These are phyloP conservation scores for Kwoniella pini DNA, from an alignment of 768 basidiomycete species.

Conservation along the genomic window DNA sequence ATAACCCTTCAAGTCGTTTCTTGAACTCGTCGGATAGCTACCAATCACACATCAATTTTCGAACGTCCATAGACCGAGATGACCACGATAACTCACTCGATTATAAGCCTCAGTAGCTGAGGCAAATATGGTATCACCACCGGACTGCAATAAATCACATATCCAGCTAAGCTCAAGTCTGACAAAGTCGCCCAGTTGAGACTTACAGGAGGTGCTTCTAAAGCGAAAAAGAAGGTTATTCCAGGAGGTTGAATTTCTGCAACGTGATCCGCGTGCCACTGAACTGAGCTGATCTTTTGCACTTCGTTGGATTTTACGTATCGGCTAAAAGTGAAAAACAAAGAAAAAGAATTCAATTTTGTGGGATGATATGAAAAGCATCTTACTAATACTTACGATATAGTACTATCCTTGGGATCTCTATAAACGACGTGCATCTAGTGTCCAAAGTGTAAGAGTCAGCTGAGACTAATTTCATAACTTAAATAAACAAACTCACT, in stretches of 20 bases:
- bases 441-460: too few species aligned
- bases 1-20: slow-evolving; percentile 63
- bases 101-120: slow-evolving; percentile 66
- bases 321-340: too few species aligned
- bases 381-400: background rate
- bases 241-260: slow-evolving; percentile 24
- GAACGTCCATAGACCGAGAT: background rate
- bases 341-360: too few species aligned
- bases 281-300: slow-evolving; percentile 16
- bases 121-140: slow-evolving; percentile 64
- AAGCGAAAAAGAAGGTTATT: slow-evolving; percentile 19
- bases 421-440: slow-evolving; percentile 25
- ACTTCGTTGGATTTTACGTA: slow-evolving; percentile 20
- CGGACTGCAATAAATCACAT: slow-evolving; percentile 40
- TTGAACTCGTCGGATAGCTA: slow-evolving; percentile 64
- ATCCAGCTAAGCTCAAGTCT: slow-evolving; percentile 58
- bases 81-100: slow-evolving; percentile 2
- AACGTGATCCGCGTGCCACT: slow-evolving; percentile 24
- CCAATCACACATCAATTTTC: too few species aligned
- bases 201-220: slow-evolving; percentile 33
- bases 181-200: slow-evolving; percentile 63
- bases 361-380: too few species aligned
- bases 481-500: too few species aligned
- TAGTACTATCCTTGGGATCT: slow-evolving; percentile 3
- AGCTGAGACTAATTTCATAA: too few species aligned